Evolutionary conservation across 75 land plant species (phyloP).

Genomic region (Cupressus sempervirens): DNA sequence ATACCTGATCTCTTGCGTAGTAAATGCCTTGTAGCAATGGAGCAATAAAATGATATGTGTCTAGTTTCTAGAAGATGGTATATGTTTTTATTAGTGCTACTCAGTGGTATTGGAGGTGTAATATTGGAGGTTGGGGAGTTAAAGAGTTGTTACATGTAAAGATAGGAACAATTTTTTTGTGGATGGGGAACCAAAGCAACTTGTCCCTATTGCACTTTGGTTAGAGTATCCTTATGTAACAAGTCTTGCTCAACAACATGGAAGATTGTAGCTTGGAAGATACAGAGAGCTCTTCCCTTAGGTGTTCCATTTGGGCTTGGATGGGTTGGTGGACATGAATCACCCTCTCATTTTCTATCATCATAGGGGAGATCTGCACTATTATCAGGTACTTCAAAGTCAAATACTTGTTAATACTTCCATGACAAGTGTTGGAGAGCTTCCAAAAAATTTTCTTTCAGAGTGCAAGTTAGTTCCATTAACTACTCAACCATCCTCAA

Average conservation of each 20-base stretch:
- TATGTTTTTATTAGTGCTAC: no score
- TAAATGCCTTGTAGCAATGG: no score
- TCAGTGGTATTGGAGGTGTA: no score
- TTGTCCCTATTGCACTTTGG: conserved; percentile 43
- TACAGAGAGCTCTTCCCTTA: conserved; percentile 41
- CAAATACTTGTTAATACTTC: neutral
- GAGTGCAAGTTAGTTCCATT: conserved; percentile 8
- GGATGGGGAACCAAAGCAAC: no score
- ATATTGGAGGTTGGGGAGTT: no score
- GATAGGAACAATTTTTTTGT: no score
- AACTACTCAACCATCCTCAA: neutral
- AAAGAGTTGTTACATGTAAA: no score
- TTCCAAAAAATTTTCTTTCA: conserved; percentile 3
- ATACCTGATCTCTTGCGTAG: no score
- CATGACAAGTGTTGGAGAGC: conserved; percentile 3
- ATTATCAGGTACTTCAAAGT: neutral
- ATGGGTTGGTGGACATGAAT: conserved; percentile 78
- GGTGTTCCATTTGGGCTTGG: conserved; percentile 58
- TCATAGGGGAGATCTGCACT: conserved; percentile 9
- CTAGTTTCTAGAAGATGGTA: no score
- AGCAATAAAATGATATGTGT: no score
- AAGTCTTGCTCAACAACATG: conserved; percentile 52
- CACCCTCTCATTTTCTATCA: conserved; percentile 39
- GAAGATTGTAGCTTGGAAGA: conserved; percentile 43
- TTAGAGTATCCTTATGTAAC: conserved; percentile 46